These are phyloP conservation scores for Solanum piurae DNA, from an alignment of 257 asterid species.

Conservation along the genomic window DNA sequence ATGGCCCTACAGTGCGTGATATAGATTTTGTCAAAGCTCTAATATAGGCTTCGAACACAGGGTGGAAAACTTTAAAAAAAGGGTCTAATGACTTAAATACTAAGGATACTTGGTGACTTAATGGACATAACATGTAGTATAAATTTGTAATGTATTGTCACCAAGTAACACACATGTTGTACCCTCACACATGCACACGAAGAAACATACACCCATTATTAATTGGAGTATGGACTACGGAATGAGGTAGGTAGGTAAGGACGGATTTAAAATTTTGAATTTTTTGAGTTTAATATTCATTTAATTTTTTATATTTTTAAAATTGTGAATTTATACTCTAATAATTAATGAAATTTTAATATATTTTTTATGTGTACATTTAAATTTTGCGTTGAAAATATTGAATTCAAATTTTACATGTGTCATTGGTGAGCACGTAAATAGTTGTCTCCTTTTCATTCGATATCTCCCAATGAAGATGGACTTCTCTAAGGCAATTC, in stretches of 20 bases:
- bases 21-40: too few species aligned
- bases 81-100: background rate
- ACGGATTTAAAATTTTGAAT: background rate
- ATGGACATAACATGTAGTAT: background rate
- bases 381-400: background rate
- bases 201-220: background rate
- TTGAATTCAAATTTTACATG: background rate
- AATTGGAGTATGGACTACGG: background rate
- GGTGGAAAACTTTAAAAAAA: too few species aligned
- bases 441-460: background rate
- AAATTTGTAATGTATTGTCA: background rate
- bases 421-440: background rate
- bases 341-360: background rate
- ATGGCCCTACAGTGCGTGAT: too few species aligned
- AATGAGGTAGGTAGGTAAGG: too few species aligned
- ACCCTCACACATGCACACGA: background rate
- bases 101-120: background rate
- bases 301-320: background rate
- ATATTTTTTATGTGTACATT: background rate
- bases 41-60: too few species aligned
- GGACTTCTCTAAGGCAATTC: background rate
- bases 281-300: background rate
- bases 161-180: background rate
- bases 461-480: background rate
- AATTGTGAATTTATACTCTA: background rate